Evolutionary conservation across 1,139 yeast species (phyloP), one percentile per base, ranked within the genome.

Genomic region (Hyphopichia fennica): DNA sequence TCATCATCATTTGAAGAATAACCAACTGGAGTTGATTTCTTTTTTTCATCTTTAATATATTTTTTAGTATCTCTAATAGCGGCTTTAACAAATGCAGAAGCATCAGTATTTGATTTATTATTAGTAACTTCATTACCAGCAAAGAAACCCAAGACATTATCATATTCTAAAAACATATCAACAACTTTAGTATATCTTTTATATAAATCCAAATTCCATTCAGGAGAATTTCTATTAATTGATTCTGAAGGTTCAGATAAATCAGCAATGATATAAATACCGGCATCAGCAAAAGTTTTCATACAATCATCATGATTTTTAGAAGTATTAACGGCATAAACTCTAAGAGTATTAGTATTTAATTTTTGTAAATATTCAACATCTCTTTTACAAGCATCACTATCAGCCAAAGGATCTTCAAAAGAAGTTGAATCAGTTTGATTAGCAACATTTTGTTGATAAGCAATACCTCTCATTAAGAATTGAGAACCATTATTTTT

Each of bases 81-180:
- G 45, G 96, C 96, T 74, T 88, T 89, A 57, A 89, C 95, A 62
- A 79, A 87, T 33, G 96, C 86, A 34, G 96, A 89, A 42, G 96
- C 82, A 46, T 74, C 80, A 37, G 96, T 86, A 62, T 82, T 86
- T 61, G 81, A 67, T 35, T 66, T 74, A 58, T 81, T 82, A 66
- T 89, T 87, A 62, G 86, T 81, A 47, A 88, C 96, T 72, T 89
- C 96, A 62, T 89, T 89, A 60, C 95, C 96, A 39, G 96, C 96
- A 58, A 88, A 87, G 74, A 87, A 88, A 34, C 96, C 96, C 47
- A 88, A 73, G 30, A 86, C 81, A 69, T 89, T 89, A 56, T 83
- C 75, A 67, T 86, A 88, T 49, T 73, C 62, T 43, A 84, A 79
- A 74, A 89, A 81, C 52, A 72, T 74, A 60, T 87, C 95, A 46